Evolutionary conservation across 148 eudicot genomes (phyloP).

Genomic region (Suaeda aralocaspica): DNA sequence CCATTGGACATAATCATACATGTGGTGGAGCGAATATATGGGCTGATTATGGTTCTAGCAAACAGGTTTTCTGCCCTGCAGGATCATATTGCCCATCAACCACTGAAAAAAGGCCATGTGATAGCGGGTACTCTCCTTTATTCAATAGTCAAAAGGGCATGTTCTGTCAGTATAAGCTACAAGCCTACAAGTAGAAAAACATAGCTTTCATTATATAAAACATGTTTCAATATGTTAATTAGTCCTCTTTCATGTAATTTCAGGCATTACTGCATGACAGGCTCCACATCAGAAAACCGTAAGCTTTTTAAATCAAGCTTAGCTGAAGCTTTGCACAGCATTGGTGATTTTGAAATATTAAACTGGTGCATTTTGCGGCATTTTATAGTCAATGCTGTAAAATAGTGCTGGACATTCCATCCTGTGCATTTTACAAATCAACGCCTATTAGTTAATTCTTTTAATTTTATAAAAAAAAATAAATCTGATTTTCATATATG

Average conservation of each 20-base stretch:
- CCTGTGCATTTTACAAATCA: not conserved
- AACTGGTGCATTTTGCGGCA: not conserved
- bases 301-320: constrained; percentile 34
- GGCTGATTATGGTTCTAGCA: constrained; percentile 57
- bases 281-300: constrained; percentile 67
- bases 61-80: constrained; percentile 69
- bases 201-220: not conserved
- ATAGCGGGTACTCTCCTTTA: constrained; percentile 54
- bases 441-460: not conserved
- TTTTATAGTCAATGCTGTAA: not conserved
- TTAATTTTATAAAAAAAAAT: too few relatives aligned
- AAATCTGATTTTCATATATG: constrained; percentile 19
- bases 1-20: constrained; percentile 58
- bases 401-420: not conserved
- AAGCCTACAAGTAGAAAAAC: not conserved
- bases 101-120: constrained; percentile 46
- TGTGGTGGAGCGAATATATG: constrained; percentile 97
- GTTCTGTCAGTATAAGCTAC: too few relatives aligned
- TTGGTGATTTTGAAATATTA: not conserved
- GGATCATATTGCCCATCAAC: constrained; percentile 85
- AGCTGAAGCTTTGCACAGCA: not conserved
- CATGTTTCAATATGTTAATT: constrained; percentile 13
- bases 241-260: constrained; percentile 21
- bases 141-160: not conserved
- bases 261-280: constrained; percentile 85